A percentile compares a stretch with the other conserved stretches of the same genome.
Evolutionary conservation across 345 rosid genomes (phyloP).

Genomic region (Clausena lansium): DNA sequence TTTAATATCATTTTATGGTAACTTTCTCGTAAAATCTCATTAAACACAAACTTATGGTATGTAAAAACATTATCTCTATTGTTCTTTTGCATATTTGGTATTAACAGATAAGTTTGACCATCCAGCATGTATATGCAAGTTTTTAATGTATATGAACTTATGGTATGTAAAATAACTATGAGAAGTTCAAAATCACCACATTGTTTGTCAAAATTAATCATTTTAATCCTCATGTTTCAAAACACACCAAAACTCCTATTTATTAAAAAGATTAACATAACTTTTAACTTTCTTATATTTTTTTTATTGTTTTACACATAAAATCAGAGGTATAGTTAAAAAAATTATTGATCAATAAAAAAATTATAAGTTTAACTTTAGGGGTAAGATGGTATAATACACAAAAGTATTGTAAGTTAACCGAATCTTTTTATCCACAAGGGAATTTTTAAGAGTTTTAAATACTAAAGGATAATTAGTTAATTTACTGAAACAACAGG

Average conservation of each 20-base stretch:
- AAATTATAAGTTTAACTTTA: too few relatives aligned
- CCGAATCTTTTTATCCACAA: too few relatives aligned
- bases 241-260: too few relatives aligned
- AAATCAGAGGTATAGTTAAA: too few relatives aligned
- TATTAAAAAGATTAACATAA: too few relatives aligned
- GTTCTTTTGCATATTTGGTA: not conserved
- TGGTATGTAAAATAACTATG: not conserved
- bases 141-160: not conserved
- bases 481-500: not conserved
- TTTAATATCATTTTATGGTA: not conserved
- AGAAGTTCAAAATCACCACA: not conserved
- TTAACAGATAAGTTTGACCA: not conserved
- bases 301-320: not conserved
- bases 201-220: not conserved
- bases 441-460: too few relatives aligned
- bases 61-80: not conserved
- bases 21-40: not conserved
- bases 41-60: not conserved
- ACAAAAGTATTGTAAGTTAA: too few relatives aligned
- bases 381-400: too few relatives aligned
- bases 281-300: too few relatives aligned
- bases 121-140: not conserved
- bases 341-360: too few relatives aligned
- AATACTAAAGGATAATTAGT: too few relatives aligned
- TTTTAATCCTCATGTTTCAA: too few relatives aligned